phyloP scores from a whole-genome alignment of 495 filamentous ascomycete genomes.

The Schizothecium vesticola region DNA sequence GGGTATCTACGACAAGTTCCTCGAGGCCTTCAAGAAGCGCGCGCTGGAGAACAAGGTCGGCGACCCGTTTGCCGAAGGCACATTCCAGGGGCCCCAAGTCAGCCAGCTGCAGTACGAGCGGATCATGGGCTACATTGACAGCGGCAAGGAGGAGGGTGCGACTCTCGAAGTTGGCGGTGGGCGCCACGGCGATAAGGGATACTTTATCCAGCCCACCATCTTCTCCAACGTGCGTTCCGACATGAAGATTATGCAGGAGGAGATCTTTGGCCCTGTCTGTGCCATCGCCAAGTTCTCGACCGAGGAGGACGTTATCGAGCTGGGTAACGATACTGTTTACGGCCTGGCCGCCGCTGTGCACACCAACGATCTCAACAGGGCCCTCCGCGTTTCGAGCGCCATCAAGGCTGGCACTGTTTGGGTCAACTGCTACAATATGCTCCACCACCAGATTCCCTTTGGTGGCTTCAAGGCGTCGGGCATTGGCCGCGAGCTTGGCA shows the following conservation, averaged over 20 bases:
- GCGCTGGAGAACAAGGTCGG: constrained; percentile 79
- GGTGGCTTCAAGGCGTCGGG: constrained; percentile 93
- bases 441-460: constrained; percentile 73
- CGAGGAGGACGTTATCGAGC: constrained; percentile 74
- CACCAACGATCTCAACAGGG: constrained; percentile 89
- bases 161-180: constrained; percentile 80
- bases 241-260: constrained; percentile 99
- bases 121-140: constrained; percentile 96
- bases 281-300: constrained; percentile 90
- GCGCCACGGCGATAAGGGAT: constrained; percentile 83
- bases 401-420: constrained; percentile 89
- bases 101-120: constrained; percentile 93
- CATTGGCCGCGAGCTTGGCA: constrained; percentile 90
- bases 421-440: constrained; percentile 61
- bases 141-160: constrained; percentile 82
- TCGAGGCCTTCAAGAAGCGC: constrained; percentile 81
- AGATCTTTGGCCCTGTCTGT: constrained; percentile 96
- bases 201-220: constrained; percentile 97
- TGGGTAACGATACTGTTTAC: constrained; percentile 80
- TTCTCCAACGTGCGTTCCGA: constrained; percentile 82
- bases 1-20: constrained; percentile 91
- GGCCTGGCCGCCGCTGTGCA: constrained; percentile 89
- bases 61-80: constrained; percentile 79
- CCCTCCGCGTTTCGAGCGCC: constrained; percentile 77
- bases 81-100: constrained; percentile 97